Evolutionary conservation across 768 basidiomycete species (phyloP).

Genomic region (Leccinum uliginosum): DNA sequence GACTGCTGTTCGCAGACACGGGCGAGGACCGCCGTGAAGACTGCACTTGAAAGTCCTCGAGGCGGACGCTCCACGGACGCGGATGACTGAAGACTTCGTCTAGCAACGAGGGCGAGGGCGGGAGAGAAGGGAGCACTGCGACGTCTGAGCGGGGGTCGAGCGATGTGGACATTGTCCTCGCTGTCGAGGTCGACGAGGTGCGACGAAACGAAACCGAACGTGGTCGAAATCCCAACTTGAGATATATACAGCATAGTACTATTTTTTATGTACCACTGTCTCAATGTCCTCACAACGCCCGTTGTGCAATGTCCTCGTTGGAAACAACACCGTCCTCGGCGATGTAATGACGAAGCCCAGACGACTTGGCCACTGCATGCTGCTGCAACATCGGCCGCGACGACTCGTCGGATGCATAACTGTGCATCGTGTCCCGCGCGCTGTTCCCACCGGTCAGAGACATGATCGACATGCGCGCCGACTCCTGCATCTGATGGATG

Average conservation of each 20-base stretch:
- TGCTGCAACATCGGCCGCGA: slow-evolving; percentile 51
- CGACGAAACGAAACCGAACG: not conserved
- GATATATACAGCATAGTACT: too few species aligned
- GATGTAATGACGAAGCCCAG: slow-evolving; percentile 50
- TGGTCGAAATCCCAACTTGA: not conserved
- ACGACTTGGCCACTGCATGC: slow-evolving; percentile 38
- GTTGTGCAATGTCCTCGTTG: not conserved
- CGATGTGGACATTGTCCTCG: slow-evolving; percentile 16
- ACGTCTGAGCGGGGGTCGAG: slow-evolving; percentile 10
- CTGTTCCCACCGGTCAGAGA: slow-evolving; percentile 43
- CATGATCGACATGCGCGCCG: slow-evolving; percentile 62
- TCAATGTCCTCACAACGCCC: too few species aligned
- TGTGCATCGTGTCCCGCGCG: slow-evolving; percentile 47
- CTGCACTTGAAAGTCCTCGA: slow-evolving; percentile 18
- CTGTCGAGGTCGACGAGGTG: slow-evolving; percentile 6
- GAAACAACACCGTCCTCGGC: slow-evolving; percentile 22
- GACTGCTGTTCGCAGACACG: not conserved
- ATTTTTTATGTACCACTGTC: too few species aligned
- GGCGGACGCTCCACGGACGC: slow-evolving; percentile 31
- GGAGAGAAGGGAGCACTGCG: slow-evolving; percentile 28
- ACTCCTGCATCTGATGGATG: slow-evolving; percentile 74
- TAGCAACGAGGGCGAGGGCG: slow-evolving; percentile 33
- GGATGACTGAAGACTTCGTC: slow-evolving; percentile 45
- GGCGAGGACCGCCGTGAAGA: slow-evolving; percentile 18
- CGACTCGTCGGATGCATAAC: slow-evolving; percentile 52